Base-by-base conservation (phyloP, 768 basidiomycete species). In the Russula foetens region DNA sequence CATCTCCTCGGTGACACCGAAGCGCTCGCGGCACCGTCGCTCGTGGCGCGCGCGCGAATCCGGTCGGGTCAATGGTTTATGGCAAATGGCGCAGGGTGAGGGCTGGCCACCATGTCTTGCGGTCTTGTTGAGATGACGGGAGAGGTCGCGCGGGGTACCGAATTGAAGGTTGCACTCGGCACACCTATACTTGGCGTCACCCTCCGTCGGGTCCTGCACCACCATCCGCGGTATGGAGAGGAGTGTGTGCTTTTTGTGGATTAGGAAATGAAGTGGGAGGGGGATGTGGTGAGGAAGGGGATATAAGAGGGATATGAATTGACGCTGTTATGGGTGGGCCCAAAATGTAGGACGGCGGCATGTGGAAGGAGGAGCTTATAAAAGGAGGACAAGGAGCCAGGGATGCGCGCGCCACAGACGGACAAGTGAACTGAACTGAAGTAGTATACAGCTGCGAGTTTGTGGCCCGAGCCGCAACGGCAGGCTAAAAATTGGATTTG, bases 1-100 rank as follows among this genome's bases (percentile, higher is more conserved):
- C 61, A 62, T 62, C 45, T 62, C 61, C 33, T 62, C 61, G 56
- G 61, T 62, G 11, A 62, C 61, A 14, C 61, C 61, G 56, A 62
- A 62, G 51, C 61, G 61, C 51, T 62, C 61, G n/a, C 61, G 61
- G 56, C 61, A 62, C 11, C 61, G 56, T 35, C 61, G 61, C 29
- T 62, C 61, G n/a, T 62, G 61, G 28, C 61, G 56, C 23, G 61
- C 56, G 7, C 61, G 61, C 14, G 61, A 62, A 23, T 62, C 61
- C 4, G 61, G 61, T 31, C 61, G 50, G 23, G 61, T 62, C 12
- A 62, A 24, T 17, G 61, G 61, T 28, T 62, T 62, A 39, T 62
- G 61, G 24, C 61, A 62, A 14, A 62, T 62, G 23, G 61, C 61
- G 15, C 61, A 62, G 12, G 61, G 61, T 2, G 61, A 62, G 9